Evolutionary conservation across 352 stramenopile genomes (phyloP).

Genomic region (Phytophthora niederhauseri): DNA sequence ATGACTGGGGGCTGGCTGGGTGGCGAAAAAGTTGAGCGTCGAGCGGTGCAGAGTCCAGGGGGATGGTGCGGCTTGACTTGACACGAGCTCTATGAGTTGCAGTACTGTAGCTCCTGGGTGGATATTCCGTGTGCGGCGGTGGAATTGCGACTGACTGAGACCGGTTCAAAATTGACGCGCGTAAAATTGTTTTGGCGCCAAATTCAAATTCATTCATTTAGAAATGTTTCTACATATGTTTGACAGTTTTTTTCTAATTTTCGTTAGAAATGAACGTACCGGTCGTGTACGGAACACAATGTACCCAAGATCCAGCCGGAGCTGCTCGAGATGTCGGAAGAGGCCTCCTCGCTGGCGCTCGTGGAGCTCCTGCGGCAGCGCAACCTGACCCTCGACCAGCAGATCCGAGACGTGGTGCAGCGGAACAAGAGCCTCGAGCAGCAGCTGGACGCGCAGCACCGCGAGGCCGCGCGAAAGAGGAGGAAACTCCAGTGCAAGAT

Average conservation of each 20-base stretch:
- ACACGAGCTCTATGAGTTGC: too few species aligned
- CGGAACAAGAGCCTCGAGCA: neutral
- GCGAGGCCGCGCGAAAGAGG: neutral
- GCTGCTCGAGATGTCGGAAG: neutral
- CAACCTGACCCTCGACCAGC: conserved; percentile 1
- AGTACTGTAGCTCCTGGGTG: neutral
- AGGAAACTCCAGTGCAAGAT: neutral
- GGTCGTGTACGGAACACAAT: neutral
- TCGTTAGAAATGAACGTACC: neutral
- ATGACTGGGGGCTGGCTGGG: conserved; percentile 25
- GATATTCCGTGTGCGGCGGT: neutral
- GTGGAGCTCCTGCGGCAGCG: neutral
- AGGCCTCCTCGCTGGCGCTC: neutral
- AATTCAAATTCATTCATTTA: neutral
- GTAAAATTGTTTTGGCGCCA: conserved; percentile 10
- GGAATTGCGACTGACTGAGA: neutral
- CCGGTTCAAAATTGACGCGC: conserved; percentile 7
- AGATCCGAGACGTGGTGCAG: neutral
- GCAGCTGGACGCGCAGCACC: neutral
- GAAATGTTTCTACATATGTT: neutral
- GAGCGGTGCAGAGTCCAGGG: neutral
- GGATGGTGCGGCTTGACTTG: neutral
- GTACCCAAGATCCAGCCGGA: neutral
- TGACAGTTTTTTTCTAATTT: neutral
- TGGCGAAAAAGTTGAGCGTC: neutral